A percentile compares a stretch with the other conserved stretches of the same genome.
Conservation (phyloP, 2,329 filamentous ascomycete genomes). For the Escovopsis weberi region DNA sequence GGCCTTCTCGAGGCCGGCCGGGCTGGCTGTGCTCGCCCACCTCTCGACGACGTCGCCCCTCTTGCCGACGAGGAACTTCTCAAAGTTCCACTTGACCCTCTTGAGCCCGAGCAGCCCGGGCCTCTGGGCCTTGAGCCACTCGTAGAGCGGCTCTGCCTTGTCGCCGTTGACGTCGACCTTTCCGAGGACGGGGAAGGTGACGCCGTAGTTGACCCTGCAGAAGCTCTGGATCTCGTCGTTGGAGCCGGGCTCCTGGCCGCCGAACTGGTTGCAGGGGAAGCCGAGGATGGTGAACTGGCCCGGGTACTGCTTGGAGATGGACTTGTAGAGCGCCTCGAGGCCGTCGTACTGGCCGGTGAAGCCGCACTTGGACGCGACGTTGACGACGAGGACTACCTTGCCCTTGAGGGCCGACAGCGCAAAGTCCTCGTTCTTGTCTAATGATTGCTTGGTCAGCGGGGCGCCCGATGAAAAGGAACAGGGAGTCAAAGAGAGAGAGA, state of each 20-base stretch:
- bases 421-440: slow-evolving; percentile 49
- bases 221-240: slow-evolving; percentile 70
- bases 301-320: slow-evolving; percentile 50
- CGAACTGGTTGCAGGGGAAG: slow-evolving; percentile 99
- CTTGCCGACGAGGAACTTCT: slow-evolving; percentile 63
- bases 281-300: slow-evolving; percentile 78
- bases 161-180: slow-evolving; percentile 60
- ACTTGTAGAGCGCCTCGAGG: slow-evolving; percentile 82
- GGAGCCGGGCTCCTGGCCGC: slow-evolving; percentile 70
- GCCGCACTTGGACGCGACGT: slow-evolving; percentile 97
- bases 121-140: slow-evolving; percentile 61
- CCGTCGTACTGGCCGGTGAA: slow-evolving; percentile 88
- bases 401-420: slow-evolving; percentile 59
- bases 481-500: too few relatives aligned
- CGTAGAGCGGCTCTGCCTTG: slow-evolving; percentile 6
- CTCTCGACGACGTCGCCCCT: too few relatives aligned
- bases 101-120: slow-evolving; percentile 78
- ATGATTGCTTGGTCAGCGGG: too few relatives aligned
- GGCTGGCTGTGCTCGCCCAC: slow-evolving; percentile 75
- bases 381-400: slow-evolving; percentile 93
- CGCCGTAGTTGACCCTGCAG: slow-evolving; percentile 85
- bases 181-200: slow-evolving; percentile 77
- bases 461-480: too few relatives aligned
- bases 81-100: slow-evolving; percentile 98
- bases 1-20: slow-evolving; percentile 59